These are phyloP conservation scores for Typha latifolia DNA, from an alignment of 176 grass and related monocot genomes.

Conservation along the genomic window DNA sequence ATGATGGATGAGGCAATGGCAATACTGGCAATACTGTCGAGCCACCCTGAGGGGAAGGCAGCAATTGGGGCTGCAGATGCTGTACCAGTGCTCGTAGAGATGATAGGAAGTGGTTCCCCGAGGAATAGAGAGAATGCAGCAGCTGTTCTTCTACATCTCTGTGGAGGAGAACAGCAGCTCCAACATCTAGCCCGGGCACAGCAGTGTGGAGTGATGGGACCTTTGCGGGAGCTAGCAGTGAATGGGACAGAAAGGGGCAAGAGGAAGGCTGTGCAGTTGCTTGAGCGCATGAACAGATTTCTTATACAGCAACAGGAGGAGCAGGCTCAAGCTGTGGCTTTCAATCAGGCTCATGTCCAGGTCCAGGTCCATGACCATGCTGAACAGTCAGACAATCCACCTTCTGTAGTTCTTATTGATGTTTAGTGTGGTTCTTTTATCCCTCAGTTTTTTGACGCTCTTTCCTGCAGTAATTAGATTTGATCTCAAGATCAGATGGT, in stretches of 20 bases:
- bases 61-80: conserved; percentile 60
- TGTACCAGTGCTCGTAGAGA: conserved; percentile 60
- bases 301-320: conserved; percentile 59
- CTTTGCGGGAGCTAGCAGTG: conserved; percentile 51
- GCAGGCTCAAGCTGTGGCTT: conserved; percentile 19
- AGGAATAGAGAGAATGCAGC: conserved; percentile 94
- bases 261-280: conserved; percentile 67
- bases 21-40: conserved; percentile 76
- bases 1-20: conserved; percentile 81
- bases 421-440: conserved; percentile 1
- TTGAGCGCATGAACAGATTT: conserved; percentile 76
- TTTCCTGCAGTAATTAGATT: neutral
- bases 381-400: conserved; percentile 31
- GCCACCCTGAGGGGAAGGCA: conserved; percentile 70
- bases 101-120: conserved; percentile 49
- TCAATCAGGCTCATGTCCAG: neutral
- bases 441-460: neutral
- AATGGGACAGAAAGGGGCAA: conserved; percentile 70
- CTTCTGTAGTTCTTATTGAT: conserved; percentile 13
- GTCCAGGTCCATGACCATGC: conserved; percentile 19
- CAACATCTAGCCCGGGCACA: conserved; percentile 40
- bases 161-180: conserved; percentile 39
- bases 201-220: conserved; percentile 52
- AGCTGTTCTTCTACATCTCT: conserved; percentile 68
- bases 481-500: conserved; percentile 11